Base-by-base conservation (phyloP, 345 rosid genomes). In the Ceriops zippeliana region DNA sequence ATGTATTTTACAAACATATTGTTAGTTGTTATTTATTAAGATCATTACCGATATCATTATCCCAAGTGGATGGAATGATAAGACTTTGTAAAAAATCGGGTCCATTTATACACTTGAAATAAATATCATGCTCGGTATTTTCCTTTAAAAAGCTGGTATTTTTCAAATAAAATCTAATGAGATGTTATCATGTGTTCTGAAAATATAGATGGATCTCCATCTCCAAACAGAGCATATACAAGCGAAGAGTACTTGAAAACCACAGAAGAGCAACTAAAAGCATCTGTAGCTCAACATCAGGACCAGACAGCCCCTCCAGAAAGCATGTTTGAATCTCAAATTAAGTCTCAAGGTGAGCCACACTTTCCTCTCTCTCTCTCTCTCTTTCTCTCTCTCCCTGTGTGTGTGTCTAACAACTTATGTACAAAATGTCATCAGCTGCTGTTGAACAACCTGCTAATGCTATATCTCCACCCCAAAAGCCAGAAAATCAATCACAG, bases 251-350 rank as follows among this genome's bases (percentile, higher is more conserved):
- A 85, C 77, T 77, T 88, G 75, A 90, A 86, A 86, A 57, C 90
- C 67, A 88, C 96, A 1, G 96, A 95, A 70, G 96, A 88, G 76
- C 99, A 90, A 79, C 86, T 90, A 32, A 86, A 90, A 74, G 84
- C 93, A 78, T 67, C 80, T 1, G 83, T 86, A 67, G 57, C 73
- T 32, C 70, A 59, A 59, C 79, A 83, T 46, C 73, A 63, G 60
- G 69, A 7, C 21, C 85, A 73, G 73, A 69, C 83, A 51, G 49
- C 74, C 21, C 63, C 82, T 27, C 27, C 70, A 38, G 80, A 78
- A 73, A 83, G 75, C 73, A 80, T 75, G 22, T 31, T 56, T 9
- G 86, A 79, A 70, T 70, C 81, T 63, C 79, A 72, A 64, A 52
- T 58, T 77, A 78, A 78, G 73, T 63, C 76, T 53, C 84, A 71